Percentiles rank a stretch among this genome's conserved stretches.
Conservation (phyloP, 345 rosid species). For the Citrus unshiu region DNA sequence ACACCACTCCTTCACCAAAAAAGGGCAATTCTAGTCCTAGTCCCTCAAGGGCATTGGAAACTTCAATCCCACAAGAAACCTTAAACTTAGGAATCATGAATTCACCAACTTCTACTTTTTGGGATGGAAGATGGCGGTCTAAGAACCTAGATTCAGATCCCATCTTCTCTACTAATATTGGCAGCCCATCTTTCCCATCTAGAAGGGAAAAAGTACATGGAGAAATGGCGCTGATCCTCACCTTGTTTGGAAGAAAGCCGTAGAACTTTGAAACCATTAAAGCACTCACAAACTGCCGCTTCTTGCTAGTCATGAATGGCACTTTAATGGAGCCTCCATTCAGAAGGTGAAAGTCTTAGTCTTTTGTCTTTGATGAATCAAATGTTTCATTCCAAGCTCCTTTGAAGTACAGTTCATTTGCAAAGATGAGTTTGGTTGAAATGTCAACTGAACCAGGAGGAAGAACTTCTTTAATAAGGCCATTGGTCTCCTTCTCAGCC, state of each 20-base stretch:
- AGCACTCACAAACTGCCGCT: slow-evolving; percentile 47
- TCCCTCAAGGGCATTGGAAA: slow-evolving; percentile 42
- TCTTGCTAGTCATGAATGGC: slow-evolving; percentile 77
- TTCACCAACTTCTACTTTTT: slow-evolving; percentile 34
- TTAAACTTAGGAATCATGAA: slow-evolving; percentile 59
- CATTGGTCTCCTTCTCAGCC: slow-evolving; percentile 71
- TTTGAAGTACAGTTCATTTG: slow-evolving; percentile 79
- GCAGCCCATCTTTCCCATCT: slow-evolving; percentile 52
- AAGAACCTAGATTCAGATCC: slow-evolving; percentile 47
- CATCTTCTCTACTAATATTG: slow-evolving; percentile 42
- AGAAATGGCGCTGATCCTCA: slow-evolving; percentile 53
- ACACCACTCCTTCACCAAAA: slow-evolving; percentile 46
- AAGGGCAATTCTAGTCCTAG: slow-evolving; percentile 56
- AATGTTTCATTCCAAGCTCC: slow-evolving; percentile 76
- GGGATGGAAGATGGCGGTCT: slow-evolving; percentile 40
- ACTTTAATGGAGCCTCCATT: slow-evolving; percentile 47
- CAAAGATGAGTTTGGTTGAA: slow-evolving; percentile 53
- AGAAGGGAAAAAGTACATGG: slow-evolving; percentile 82
- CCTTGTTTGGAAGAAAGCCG: slow-evolving; percentile 72
- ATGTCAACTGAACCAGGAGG: slow-evolving; percentile 57
- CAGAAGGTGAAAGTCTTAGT: slow-evolving; percentile 58
- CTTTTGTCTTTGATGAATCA: slow-evolving; percentile 45
- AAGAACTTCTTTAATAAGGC: slow-evolving; percentile 70
- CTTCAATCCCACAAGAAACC: slow-evolving; percentile 56
- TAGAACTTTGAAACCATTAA: slow-evolving; percentile 65